These are phyloP conservation scores for Alternaria brassicicola DNA, from an alignment of 2,329 filamentous ascomycete species.

Conservation along the genomic window DNA sequence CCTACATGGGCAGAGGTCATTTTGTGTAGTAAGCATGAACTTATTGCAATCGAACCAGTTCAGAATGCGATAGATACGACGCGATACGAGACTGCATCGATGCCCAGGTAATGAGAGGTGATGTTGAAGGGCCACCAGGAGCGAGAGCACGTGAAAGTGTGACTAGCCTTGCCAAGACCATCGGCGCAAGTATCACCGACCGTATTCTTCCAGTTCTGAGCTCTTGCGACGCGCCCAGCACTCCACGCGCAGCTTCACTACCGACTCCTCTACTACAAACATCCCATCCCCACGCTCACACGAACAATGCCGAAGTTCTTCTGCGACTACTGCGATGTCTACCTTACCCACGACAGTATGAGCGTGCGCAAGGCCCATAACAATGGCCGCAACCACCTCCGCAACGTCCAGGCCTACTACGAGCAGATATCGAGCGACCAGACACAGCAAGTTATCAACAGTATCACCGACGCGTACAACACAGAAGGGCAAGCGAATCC, in stretches of 20 bases:
- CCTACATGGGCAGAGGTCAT: too few relatives aligned
- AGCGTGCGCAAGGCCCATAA: conserved; percentile 99
- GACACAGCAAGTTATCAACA: conserved; percentile 97
- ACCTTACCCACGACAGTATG: conserved; percentile 99
- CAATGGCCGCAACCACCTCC: conserved; percentile 91
- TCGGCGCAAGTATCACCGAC: conserved; percentile 25
- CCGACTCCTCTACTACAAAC: background rate
- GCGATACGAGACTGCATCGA: background rate
- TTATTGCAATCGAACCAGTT: background rate
- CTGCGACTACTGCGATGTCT: conserved; percentile 99
- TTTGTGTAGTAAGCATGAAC: too few relatives aligned
- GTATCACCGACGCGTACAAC: conserved; percentile 93
- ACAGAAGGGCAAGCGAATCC: conserved; percentile 93
- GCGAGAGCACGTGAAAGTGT: background rate
- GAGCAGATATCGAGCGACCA: conserved; percentile 99
- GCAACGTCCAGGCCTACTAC: conserved; percentile 98
- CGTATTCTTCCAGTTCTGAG: conserved; percentile 27
- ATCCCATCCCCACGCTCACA: background rate
- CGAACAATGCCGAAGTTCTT: conserved; percentile 36
- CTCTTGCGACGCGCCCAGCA: conserved; percentile 26
- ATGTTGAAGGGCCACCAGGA: background rate
- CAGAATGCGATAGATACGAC: too few relatives aligned
- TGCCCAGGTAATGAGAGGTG: background rate
- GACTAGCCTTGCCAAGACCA: conserved; percentile 17
- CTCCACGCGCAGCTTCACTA: conserved; percentile 4